Conservation (phyloP, 495 filamentous ascomycete genomes). For the Tetracladium setigerum region DNA sequence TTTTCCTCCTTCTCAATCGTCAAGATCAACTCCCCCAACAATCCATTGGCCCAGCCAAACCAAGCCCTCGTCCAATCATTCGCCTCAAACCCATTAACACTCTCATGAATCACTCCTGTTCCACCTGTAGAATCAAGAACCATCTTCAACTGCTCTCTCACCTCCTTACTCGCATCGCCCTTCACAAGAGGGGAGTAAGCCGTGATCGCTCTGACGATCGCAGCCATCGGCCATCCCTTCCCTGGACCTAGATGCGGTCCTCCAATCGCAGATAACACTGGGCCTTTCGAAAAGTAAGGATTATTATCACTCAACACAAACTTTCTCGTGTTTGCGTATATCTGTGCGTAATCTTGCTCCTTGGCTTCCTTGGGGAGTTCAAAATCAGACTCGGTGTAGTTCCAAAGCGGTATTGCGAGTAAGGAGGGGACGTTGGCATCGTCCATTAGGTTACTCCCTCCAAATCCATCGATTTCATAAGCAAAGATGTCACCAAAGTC, state of each 20-base stretch:
- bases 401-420: constrained; percentile 79
- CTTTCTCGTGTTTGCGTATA: constrained; percentile 81
- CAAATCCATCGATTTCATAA: constrained; percentile 94
- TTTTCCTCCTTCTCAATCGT: constrained; percentile 40
- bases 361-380: constrained; percentile 17
- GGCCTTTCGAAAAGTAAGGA: constrained; percentile 77
- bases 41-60: constrained; percentile 61
- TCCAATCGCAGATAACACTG: constrained; percentile 76
- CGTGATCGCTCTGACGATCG: constrained; percentile 83
- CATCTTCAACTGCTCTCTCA: constrained; percentile 54
- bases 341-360: constrained; percentile 27
- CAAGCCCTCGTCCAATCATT: constrained; percentile 50
- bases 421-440: constrained; percentile 94
- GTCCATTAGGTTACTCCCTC: constrained; percentile 86
- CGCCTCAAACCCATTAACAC: constrained; percentile 54
- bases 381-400: constrained; percentile 62
- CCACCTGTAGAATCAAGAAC: constrained; percentile 64
- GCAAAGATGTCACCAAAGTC: constrained; percentile 86
- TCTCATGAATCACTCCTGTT: constrained; percentile 83
- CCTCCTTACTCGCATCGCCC: constrained; percentile 53
- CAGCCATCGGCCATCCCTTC: constrained; percentile 93
- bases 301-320: constrained; percentile 82
- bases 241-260: constrained; percentile 72
- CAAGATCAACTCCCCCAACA: constrained; percentile 58
- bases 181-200: constrained; percentile 32